phyloP scores from a whole-genome alignment of 1,139 yeast genomes.

The Geotrichum reessii region DNA sequence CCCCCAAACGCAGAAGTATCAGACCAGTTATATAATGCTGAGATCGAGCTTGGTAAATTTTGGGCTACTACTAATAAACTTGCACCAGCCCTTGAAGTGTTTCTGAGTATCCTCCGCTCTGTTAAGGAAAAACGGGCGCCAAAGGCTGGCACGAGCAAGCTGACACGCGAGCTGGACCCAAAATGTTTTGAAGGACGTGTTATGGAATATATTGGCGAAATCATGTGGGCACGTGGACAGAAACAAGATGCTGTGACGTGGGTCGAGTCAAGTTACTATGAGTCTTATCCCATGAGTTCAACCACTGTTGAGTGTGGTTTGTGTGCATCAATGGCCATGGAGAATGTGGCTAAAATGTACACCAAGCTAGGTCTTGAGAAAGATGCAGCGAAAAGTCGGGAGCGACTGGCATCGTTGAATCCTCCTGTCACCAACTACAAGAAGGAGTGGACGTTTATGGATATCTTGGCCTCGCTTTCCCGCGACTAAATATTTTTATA shows the following conservation, averaged over 20 bases:
- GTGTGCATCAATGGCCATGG: slow-evolving; percentile 39
- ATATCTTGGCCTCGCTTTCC: background rate
- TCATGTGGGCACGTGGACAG: slow-evolving; percentile 56
- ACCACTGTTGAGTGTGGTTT: slow-evolving; percentile 39
- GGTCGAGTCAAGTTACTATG: slow-evolving; percentile 50
- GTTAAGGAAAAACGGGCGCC: slow-evolving; percentile 23
- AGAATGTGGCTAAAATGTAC: slow-evolving; percentile 41
- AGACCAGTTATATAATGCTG: slow-evolving; percentile 16
- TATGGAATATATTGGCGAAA: slow-evolving; percentile 58
- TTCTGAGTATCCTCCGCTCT: slow-evolving; percentile 32
- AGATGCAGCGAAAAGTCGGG: slow-evolving; percentile 31
- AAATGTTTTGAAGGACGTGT: slow-evolving; percentile 38
- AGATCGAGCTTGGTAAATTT: slow-evolving; percentile 32
- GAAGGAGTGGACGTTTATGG: slow-evolving; percentile 13
- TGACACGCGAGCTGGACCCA: slow-evolving; percentile 1
- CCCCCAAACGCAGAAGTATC: slow-evolving; percentile 3
- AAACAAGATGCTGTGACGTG: slow-evolving; percentile 53
- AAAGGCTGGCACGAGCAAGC: slow-evolving; percentile 17
- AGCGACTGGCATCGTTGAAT: slow-evolving; percentile 20
- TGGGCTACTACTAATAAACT: slow-evolving; percentile 28
- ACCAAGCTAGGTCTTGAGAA: slow-evolving; percentile 32
- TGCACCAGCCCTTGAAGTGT: slow-evolving; percentile 32
- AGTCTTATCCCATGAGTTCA: slow-evolving; percentile 33
- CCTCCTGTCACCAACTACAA: slow-evolving; percentile 16
- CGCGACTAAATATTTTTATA: no score